Evolutionary conservation across 805 yeast species (phyloP).

Genomic region (Candida orba): DNA sequence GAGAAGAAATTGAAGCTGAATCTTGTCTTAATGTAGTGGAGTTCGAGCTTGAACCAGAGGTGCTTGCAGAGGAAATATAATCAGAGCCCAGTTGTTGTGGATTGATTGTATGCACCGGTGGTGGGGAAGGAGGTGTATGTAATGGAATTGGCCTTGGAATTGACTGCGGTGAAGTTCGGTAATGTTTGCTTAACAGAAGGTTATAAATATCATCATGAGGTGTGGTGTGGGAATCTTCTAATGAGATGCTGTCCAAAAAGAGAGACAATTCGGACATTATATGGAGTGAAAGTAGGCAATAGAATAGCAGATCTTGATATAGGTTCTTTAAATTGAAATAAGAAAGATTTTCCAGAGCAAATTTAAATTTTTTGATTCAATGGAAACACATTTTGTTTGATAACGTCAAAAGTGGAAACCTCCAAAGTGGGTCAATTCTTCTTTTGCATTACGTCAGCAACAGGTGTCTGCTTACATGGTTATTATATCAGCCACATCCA

Average conservation of each 20-base stretch:
- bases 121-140: constrained; percentile 3
- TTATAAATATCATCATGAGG: constrained; percentile 5
- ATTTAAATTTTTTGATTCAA: not conserved
- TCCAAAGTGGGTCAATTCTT: not conserved
- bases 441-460: not conserved
- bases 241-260: constrained; percentile 8
- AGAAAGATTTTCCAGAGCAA: no score
- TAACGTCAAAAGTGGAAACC: not conserved
- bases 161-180: constrained; percentile 1
- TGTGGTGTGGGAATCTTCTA: constrained; percentile 2
- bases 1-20: constrained; percentile 6
- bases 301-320: no score
- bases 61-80: constrained; percentile 3
- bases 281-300: no score
- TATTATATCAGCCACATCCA: not conserved
- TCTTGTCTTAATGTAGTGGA: constrained; percentile 4
- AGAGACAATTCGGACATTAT: constrained; percentile 6
- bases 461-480: not conserved
- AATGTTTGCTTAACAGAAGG: constrained; percentile 3
- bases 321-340: no score
- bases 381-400: not conserved
- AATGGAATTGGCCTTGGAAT: not conserved
- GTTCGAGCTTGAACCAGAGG: constrained; percentile 8
- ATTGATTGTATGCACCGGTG: constrained; percentile 13
- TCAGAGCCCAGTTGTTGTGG: constrained; percentile 13